These are phyloP conservation scores for Chytriomyces confervae DNA, from an alignment of 192 early-diverging fungal genomes.

Conservation along the genomic window DNA sequence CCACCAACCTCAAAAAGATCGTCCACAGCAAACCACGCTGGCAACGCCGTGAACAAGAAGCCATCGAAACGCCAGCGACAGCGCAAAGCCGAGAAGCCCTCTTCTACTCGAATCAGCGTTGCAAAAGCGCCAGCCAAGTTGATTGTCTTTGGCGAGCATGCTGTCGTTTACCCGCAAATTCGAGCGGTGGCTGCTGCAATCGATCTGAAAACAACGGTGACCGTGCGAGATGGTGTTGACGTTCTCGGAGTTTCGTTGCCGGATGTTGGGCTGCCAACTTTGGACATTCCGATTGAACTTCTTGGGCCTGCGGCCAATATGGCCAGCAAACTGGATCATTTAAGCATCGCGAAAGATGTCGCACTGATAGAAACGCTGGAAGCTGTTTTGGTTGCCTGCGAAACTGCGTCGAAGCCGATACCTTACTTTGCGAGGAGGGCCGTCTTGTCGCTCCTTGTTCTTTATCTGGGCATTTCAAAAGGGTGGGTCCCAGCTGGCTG, in stretches of 20 bases:
- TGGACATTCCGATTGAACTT: background rate
- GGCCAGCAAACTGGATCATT: background rate
- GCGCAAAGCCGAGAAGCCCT: too few species aligned
- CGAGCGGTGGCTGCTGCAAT: conserved; percentile 27
- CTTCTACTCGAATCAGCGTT: background rate
- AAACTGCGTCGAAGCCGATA: conserved; percentile 35
- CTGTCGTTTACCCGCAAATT: conserved; percentile 79
- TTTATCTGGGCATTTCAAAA: conserved; percentile 27
- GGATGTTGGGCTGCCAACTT: background rate
- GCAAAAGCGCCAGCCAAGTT: conserved; percentile 92
- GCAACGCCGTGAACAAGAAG: too few species aligned
- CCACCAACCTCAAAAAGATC: too few species aligned
- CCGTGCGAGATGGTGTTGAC: background rate
- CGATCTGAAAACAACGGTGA: conserved; percentile 7
- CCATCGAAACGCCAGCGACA: too few species aligned
- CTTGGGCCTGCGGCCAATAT: background rate
- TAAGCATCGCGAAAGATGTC: background rate
- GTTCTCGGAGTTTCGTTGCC: conserved; percentile 9
- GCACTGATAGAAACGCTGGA: background rate
- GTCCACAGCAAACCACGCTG: too few species aligned
- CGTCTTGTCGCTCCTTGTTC: conserved; percentile 18
- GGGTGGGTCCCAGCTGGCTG: too few species aligned
- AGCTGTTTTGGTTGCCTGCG: background rate
- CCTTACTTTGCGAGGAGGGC: conserved; percentile 58
- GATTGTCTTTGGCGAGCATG: conserved; percentile 98